These are phyloP conservation scores for Xenosphaeropsis pyriputrescens DNA, from an alignment of 2,329 filamentous ascomycete genomes.

Conservation along the genomic window DNA sequence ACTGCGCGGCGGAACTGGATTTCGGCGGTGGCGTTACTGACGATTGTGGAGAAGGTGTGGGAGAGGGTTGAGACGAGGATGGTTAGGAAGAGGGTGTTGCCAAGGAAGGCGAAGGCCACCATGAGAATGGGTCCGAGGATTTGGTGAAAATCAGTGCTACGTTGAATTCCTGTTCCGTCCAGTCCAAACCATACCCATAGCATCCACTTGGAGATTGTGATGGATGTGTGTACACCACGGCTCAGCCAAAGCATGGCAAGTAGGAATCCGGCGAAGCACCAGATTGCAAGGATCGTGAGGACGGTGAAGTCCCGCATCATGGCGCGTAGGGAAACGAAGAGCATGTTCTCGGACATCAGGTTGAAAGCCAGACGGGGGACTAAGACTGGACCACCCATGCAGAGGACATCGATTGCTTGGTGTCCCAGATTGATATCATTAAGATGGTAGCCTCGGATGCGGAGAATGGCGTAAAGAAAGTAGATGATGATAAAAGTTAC, in stretches of 20 bases:
- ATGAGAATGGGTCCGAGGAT: conserved; percentile 68
- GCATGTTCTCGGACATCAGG: conserved; percentile 67
- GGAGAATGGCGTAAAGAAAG: conserved; percentile 49
- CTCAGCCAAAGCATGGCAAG: conserved; percentile 69
- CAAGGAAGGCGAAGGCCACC: conserved; percentile 73
- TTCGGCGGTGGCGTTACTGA: conserved; percentile 64
- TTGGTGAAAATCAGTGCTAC: conserved; percentile 57
- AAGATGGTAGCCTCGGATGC: conserved; percentile 46
- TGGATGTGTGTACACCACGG: conserved; percentile 41
- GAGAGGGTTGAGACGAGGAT: conserved; percentile 78
- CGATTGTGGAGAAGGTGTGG: conserved; percentile 70
- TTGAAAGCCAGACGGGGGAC: conserved; percentile 73
- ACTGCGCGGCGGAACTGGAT: conserved; percentile 73
- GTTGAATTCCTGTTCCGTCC: conserved; percentile 41
- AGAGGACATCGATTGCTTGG: conserved; percentile 65
- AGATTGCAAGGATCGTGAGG: conserved; percentile 58
- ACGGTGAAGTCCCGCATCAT: conserved; percentile 83
- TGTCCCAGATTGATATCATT: conserved; percentile 33
- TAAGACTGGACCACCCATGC: conserved; percentile 63
- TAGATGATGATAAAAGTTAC: conserved; percentile 65
- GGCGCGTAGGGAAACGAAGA: conserved; percentile 65
- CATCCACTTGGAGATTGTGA: conserved; percentile 82
- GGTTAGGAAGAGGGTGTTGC: conserved; percentile 79
- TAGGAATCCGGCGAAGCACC: conserved; percentile 76
- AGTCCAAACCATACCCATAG: conserved; percentile 87